phyloP scores from a whole-genome alignment of 331 rosid genomes.

The Quercus phellos region DNA sequence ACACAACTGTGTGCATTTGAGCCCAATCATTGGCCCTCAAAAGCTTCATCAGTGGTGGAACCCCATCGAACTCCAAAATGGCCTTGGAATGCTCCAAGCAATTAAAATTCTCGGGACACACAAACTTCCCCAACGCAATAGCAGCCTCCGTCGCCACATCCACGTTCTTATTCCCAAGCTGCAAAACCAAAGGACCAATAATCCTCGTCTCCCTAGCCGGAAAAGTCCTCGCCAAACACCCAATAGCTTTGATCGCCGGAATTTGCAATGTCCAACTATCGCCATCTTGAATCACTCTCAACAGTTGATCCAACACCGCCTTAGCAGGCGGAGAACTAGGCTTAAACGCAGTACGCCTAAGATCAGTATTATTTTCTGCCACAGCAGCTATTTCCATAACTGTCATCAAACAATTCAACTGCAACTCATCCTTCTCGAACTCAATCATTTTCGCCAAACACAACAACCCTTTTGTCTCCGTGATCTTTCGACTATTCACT shows the following conservation, averaged over 20 bases:
- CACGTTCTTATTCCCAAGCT: slow-evolving; percentile 37
- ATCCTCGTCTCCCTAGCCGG: slow-evolving; percentile 43
- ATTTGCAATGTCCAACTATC: slow-evolving; percentile 18
- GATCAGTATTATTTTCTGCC: slow-evolving; percentile 42
- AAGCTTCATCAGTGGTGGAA: slow-evolving; percentile 36
- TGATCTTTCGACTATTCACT: slow-evolving; percentile 50
- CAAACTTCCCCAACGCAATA: slow-evolving; percentile 42
- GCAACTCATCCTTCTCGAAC: slow-evolving; percentile 37
- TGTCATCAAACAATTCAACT: slow-evolving; percentile 48
- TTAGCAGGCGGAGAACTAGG: slow-evolving; percentile 33
- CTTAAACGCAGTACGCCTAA: slow-evolving; percentile 47
- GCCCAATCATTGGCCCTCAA: slow-evolving; percentile 24
- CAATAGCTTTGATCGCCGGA: slow-evolving; percentile 50
- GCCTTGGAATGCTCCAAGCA: slow-evolving; percentile 40
- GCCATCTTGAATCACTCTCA: slow-evolving; percentile 35
- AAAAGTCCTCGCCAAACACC: slow-evolving; percentile 46
- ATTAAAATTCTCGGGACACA: slow-evolving; percentile 44
- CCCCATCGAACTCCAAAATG: slow-evolving; percentile 42
- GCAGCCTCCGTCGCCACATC: slow-evolving; percentile 42
- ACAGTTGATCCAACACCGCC: slow-evolving; percentile 48
- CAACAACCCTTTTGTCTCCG: slow-evolving; percentile 82
- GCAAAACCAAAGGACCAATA: slow-evolving; percentile 46
- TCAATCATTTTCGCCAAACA: slow-evolving; percentile 76
- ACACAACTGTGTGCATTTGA: slow-evolving; percentile 24
- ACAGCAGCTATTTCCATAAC: slow-evolving; percentile 45